Evolutionary conservation across 352 stramenopile species (phyloP).

Genomic region (Nothophytophthora sp.): DNA sequence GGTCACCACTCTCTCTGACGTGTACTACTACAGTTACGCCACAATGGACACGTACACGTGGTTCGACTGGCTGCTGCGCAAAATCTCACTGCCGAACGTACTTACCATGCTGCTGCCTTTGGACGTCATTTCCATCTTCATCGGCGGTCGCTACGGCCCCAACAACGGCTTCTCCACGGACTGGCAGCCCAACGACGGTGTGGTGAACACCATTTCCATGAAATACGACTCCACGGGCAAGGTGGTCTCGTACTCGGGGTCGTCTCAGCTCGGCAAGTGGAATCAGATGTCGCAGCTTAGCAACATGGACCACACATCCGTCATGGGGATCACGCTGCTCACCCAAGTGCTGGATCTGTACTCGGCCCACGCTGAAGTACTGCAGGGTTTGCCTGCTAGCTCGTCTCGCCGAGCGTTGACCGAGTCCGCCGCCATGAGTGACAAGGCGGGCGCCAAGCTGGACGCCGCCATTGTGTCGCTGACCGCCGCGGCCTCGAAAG

Average conservation of each 20-base stretch:
- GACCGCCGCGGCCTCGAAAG: slow-evolving; percentile 19
- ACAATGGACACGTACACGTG: slow-evolving; percentile 26
- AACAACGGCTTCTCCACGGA: slow-evolving; percentile 15
- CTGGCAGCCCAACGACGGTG: slow-evolving; percentile 34
- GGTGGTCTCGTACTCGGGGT: slow-evolving; percentile 13
- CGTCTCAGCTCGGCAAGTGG: slow-evolving; percentile 28
- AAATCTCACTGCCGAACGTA: slow-evolving; percentile 31
- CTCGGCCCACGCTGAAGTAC: slow-evolving; percentile 8
- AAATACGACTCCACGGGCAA: slow-evolving; percentile 13
- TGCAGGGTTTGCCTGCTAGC: slow-evolving; percentile 8
- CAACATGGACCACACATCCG: slow-evolving; percentile 24
- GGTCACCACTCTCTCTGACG: slow-evolving; percentile 33
- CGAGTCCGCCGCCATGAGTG: neutral
- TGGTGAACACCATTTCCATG: slow-evolving; percentile 36
- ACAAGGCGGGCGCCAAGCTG: neutral
- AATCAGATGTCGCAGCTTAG: slow-evolving; percentile 26
- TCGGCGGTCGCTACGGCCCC: slow-evolving; percentile 21
- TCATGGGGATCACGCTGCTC: slow-evolving; percentile 27
- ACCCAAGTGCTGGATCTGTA: slow-evolving; percentile 23
- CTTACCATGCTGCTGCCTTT: slow-evolving; percentile 34
- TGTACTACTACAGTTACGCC: slow-evolving; percentile 43
- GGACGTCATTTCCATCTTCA: slow-evolving; percentile 12
- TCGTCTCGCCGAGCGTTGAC: slow-evolving; percentile 1
- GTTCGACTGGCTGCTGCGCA: slow-evolving; percentile 18
- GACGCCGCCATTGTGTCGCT: slow-evolving; percentile 18